Conservation (phyloP, 768 basidiomycete species). For the Mycena metata region DNA sequence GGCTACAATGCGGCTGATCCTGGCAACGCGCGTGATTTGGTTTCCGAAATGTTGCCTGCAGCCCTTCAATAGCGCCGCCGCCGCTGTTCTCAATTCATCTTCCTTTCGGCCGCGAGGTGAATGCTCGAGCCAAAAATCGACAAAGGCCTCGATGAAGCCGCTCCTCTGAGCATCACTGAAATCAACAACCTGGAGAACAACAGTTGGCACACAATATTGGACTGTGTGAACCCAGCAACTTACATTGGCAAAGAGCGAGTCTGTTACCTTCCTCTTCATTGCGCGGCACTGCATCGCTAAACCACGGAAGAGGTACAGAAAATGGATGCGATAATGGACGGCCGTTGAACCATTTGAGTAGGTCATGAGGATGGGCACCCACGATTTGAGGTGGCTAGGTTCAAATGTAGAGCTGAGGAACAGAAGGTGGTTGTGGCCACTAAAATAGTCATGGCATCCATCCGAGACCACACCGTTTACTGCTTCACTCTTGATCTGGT, state of each 20-base stretch:
- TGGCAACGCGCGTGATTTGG: conserved; percentile 43
- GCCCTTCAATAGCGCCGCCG: conserved; percentile 40
- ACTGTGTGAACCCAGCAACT: too few species aligned
- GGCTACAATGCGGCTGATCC: too few species aligned
- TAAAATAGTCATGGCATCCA: conserved; percentile 54
- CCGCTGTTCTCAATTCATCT: conserved; percentile 33
- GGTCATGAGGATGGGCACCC: conserved; percentile 51
- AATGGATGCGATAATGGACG: too few species aligned
- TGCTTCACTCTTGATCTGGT: conserved; percentile 33
- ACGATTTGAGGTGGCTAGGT: conserved; percentile 40
- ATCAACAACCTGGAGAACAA: too few species aligned
- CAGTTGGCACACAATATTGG: too few species aligned
- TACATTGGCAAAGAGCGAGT: conserved; percentile 25
- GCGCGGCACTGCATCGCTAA: conserved; percentile 43
- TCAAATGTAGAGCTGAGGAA: conserved; percentile 50
- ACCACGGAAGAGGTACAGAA: too few species aligned
- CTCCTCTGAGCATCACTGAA: too few species aligned
- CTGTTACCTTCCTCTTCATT: conserved; percentile 30
- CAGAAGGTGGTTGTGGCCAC: conserved; percentile 39
- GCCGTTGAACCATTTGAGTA: conserved; percentile 51
- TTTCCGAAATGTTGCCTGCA: conserved; percentile 51
- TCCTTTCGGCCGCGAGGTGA: conserved; percentile 13
- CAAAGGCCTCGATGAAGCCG: too few species aligned
- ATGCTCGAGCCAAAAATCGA: too few species aligned
- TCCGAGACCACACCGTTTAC: conserved; percentile 53